Base-by-base conservation (phyloP, 2,329 filamentous ascomycete genomes). In the Paecilomyces niveus region DNA sequence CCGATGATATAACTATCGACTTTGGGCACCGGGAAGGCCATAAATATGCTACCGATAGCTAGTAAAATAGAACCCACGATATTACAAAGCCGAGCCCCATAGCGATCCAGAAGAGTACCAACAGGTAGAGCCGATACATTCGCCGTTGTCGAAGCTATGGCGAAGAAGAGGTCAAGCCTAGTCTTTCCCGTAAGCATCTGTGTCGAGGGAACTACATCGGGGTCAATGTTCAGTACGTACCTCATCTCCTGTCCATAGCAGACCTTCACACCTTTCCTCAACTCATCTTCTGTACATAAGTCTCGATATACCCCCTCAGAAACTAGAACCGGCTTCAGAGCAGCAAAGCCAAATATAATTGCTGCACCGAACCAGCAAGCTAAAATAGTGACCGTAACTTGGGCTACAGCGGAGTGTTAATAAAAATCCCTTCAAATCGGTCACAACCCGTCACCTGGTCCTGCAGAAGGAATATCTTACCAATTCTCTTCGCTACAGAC, bases 111-210 rank as follows among this genome's bases (percentile, higher is more conserved):
- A 26, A 96, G 87, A 4, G 89, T 89, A 24, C 92, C 92, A 26
- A 96, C 86, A 1, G 91, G 89, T 1, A 96, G 81, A 35, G 92
- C 91, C 51, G 87, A 89, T 18, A 96, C 87, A 67, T 96, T 96
- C 52, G 92, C 94, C 9, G 85, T 89, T 2, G 96, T 92, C 24
- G 91, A 92, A 26, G 92, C 91, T 39, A 92, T 83, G 9, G 90
- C 94, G 78, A 96, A 96, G 88, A 96, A 96, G 66, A 96, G 78
- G 70, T 96, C 96, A 59, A 96, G 81, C 62, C 75, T 77, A 57
- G 35, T 29, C 13, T 54, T 49, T 15, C n/a, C 22, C 15, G 56
- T 63, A 35, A 64, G 55, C 39, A 52, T 35, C 1, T 57, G 29
- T 53, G 45, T 18, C 31, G 6, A 33, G 39, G 39, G 5, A 21